Conservation (phyloP, 441 rosid genomes). For the California macrophylla region DNA sequence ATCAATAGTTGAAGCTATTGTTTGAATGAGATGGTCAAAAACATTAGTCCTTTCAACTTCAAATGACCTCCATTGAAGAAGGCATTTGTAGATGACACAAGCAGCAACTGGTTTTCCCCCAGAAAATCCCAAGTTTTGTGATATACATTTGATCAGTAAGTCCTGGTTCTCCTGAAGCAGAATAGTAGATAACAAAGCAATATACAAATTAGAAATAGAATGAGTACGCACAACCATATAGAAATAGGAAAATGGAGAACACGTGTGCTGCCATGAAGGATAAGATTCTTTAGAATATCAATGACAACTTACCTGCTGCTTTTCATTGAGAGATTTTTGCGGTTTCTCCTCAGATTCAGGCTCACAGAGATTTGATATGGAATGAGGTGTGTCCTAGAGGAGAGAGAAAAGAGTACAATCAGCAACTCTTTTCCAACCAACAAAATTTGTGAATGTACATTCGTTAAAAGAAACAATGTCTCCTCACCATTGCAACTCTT, state of each 20-base stretch:
- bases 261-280: not conserved
- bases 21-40: slow-evolving; percentile 94
- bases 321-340: slow-evolving; percentile 89
- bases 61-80: slow-evolving; percentile 99
- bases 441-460: slow-evolving; percentile 1
- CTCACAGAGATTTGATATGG: slow-evolving; percentile 48
- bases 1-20: slow-evolving; percentile 85
- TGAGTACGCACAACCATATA: too few species aligned
- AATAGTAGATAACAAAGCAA: slow-evolving; percentile 13
- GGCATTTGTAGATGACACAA: slow-evolving; percentile 88
- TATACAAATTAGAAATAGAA: slow-evolving; percentile 16
- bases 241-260: slow-evolving; percentile 12
- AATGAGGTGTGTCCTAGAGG: slow-evolving; percentile 44
- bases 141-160: slow-evolving; percentile 74
- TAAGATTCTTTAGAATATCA: slow-evolving; percentile 6
- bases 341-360: slow-evolving; percentile 98
- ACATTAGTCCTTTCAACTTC: slow-evolving; percentile 97
- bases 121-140: slow-evolving; percentile 87
- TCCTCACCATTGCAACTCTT: slow-evolving; percentile 52
- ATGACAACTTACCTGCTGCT: slow-evolving; percentile 67
- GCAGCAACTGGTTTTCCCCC: slow-evolving; percentile 95
- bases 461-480: slow-evolving; percentile 6
- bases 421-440: slow-evolving; percentile 13
- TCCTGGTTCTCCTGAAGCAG: slow-evolving; percentile 91
- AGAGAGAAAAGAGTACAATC: slow-evolving; percentile 16